These are phyloP conservation scores for Solanum paucissectum DNA, from an alignment of 257 asterid species.

Conservation along the genomic window DNA sequence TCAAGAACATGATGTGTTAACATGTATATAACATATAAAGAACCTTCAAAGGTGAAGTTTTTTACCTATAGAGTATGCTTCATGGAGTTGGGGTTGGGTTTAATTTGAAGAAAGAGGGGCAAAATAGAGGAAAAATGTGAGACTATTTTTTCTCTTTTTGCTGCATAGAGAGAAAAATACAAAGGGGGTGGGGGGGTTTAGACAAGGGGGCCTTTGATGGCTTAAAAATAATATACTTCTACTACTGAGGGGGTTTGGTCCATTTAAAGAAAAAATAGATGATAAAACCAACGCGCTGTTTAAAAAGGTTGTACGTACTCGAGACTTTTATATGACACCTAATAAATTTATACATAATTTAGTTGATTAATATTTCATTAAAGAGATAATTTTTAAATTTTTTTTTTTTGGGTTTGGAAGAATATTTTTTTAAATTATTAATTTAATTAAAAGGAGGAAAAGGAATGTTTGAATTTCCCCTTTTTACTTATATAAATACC, in stretches of 20 bases:
- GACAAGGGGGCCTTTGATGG: not conserved
- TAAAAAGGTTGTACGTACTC: not conserved
- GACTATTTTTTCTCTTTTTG: constrained; percentile 2
- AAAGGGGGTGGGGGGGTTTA: not conserved
- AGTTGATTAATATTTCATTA: not conserved
- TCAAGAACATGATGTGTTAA: constrained; percentile 2
- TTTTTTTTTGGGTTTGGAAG: not conserved
- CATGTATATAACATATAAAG: not conserved
- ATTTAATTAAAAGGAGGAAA: not conserved
- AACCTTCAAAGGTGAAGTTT: constrained; percentile 8
- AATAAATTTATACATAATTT: not conserved
- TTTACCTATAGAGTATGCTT: constrained; percentile 12
- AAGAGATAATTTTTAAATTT: too few species aligned
- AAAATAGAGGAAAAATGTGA: constrained; percentile 3
- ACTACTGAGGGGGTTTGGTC: not conserved
- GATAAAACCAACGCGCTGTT: not conserved
- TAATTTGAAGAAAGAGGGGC: constrained; percentile 18
- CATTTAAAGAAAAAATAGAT: not conserved
- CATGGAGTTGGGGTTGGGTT: constrained; percentile 8
- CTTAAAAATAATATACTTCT: not conserved
- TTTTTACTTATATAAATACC: not conserved
- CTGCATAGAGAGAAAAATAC: constrained; percentile 10
- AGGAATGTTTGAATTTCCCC: not conserved
- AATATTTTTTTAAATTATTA: not conserved
- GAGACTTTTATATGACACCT: not conserved